Conservation (phyloP, 116 monocot species). For the Cymodocea nodosa region DNA sequence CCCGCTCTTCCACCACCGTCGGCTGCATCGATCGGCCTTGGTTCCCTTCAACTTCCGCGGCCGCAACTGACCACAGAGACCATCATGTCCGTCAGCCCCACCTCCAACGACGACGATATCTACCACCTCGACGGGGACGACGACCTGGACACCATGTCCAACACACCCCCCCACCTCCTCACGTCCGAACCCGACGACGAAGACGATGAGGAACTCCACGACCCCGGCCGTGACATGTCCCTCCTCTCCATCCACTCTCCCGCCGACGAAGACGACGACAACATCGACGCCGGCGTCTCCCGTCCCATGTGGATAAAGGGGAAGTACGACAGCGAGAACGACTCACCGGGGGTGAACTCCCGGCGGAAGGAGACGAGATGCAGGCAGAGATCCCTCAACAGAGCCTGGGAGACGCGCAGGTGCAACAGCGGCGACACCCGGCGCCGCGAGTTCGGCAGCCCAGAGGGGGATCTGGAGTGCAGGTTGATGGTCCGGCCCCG, state of each 20-base stretch:
- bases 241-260: too few species aligned
- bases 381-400: slow-evolving; percentile 23
- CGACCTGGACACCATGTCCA: too few species aligned
- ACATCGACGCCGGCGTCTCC: too few species aligned
- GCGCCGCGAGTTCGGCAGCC: background rate
- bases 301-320: too few species aligned
- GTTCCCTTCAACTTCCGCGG: background rate
- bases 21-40: too few species aligned
- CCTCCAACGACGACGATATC: too few species aligned
- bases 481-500: slow-evolving; percentile 17
- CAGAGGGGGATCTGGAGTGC: slow-evolving; percentile 5
- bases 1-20: too few species aligned
- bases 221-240: too few species aligned
- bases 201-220: background rate
- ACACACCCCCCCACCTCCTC: background rate
- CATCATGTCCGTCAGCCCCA: background rate
- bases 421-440: background rate
- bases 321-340: background rate
- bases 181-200: background rate
- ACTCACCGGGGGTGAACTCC: background rate
- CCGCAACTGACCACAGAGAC: background rate
- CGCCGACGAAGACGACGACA: too few species aligned
- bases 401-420: slow-evolving; percentile 28
- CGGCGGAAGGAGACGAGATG: background rate
- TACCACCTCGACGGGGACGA: too few species aligned